Evolutionary conservation across 176 grass and related monocot species (phyloP).

Genomic region (Urochloa ruziziensis): DNA sequence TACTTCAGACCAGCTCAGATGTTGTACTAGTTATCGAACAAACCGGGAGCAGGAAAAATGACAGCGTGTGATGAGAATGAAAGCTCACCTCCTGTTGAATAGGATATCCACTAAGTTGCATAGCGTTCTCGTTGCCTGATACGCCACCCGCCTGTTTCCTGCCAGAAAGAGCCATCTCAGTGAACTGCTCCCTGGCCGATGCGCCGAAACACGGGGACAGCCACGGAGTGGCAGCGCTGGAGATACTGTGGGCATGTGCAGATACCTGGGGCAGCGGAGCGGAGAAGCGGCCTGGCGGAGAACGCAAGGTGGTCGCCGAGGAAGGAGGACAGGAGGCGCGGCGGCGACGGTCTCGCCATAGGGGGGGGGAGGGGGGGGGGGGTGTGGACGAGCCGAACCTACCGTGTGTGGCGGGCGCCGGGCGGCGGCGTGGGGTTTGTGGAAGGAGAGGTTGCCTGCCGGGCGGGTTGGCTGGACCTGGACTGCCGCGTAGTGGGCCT

Average conservation of each 20-base stretch:
- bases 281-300: constrained; percentile 41
- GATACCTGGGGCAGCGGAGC: constrained; percentile 14
- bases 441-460: neutral
- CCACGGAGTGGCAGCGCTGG: neutral
- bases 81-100: constrained; percentile 73
- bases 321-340: constrained; percentile 71
- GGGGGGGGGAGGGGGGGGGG: neutral
- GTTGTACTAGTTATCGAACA: neutral
- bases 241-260: neutral
- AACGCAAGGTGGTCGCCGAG: constrained; percentile 57
- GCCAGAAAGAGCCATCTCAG: constrained; percentile 3
- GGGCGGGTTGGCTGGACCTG: too few relatives aligned
- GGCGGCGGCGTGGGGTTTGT: neutral
- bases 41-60: neutral
- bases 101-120: constrained; percentile 78
- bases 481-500: too few relatives aligned
- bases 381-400: neutral
- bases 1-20: neutral
- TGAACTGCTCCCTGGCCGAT: neutral
- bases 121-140: constrained; percentile 63
- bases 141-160: constrained; percentile 42
- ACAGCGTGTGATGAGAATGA: neutral
- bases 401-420: neutral
- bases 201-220: neutral
- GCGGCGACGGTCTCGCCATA: constrained; percentile 62